Base-by-base conservation (phyloP, 2,329 filamentous ascomycete species). In the Trichoderma atroviride region DNA sequence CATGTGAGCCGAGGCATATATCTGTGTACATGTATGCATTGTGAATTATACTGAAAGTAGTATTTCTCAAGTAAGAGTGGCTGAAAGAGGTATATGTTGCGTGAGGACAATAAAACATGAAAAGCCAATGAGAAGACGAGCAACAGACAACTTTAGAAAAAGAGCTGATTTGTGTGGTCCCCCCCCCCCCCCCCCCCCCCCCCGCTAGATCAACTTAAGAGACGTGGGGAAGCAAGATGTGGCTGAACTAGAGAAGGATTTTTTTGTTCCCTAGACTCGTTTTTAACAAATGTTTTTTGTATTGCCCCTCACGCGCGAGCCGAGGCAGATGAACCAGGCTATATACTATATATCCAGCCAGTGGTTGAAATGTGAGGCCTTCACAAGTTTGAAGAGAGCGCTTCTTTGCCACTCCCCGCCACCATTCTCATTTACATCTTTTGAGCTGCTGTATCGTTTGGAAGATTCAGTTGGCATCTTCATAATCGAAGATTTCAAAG, bases 221-320 rank as follows among this genome's bases (percentile, higher is more conserved):
- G 33, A 65, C 52, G 62, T 65, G 62, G 62, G 62, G 62, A 65
- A 64, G 43, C 3, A 24, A 60, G 57, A 43, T 37, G 37, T 33
- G 57, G 57, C 57, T 60, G 57, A 60, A 43, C 57, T 24, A 43
- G 27, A 19, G 29, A 4, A 59, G 43, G 37, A 11, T 16, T 59
- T 59, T 59, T 43, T 29, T 19, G 22, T 59, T 59, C 27, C 24
- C 10, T 19, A n/a, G 33, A n/a, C 22, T 11, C 10, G 29, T 40
- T 40, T 63, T 47, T 16, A 47, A 27, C 27, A 13, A 35, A 35
- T 35, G 14, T 16, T 50, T 16, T 50, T 16, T 5, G 31, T 35
- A 5, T 33, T 57, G n/a, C 66, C 66, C 66, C 66, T 62, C 66
- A 67, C 55, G 14, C 16, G 47, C 40, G 33, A 59, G 68, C 68